Evolutionary conservation across 768 basidiomycete species (phyloP).

Genomic region (Serendipita sp.): DNA sequence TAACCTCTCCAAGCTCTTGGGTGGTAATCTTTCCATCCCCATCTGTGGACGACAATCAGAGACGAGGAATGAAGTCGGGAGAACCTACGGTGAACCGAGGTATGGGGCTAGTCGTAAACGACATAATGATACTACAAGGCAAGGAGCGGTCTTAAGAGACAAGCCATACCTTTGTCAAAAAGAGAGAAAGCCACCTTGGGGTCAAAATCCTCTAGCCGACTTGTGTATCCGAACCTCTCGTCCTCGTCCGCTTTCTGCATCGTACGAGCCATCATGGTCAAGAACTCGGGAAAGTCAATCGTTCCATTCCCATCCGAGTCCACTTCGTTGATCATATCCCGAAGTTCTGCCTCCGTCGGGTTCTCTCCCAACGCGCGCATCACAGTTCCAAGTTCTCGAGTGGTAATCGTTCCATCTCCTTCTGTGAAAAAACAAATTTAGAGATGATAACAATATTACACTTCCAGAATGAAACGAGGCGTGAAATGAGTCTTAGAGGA

Average conservation of each 20-base stretch:
- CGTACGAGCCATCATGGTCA: constrained; percentile 72
- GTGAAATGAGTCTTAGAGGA: no score
- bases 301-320: constrained; percentile 78
- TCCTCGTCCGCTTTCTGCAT: constrained; percentile 79
- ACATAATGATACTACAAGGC: constrained; percentile 4
- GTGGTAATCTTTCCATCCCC: constrained; percentile 89
- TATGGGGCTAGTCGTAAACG: not conserved
- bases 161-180: constrained; percentile 73
- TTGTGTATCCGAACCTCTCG: no score
- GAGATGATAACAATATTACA: not conserved
- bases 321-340: constrained; percentile 93
- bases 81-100: not conserved
- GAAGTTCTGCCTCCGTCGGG: constrained; percentile 78
- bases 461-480: not conserved
- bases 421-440: constrained; percentile 29
- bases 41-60: constrained; percentile 27
- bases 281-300: constrained; percentile 74
- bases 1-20: constrained; percentile 78
- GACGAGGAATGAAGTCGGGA: not conserved
- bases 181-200: constrained; percentile 32
- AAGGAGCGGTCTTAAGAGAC: constrained; percentile 8
- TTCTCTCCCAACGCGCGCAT: constrained; percentile 90
- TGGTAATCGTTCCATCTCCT: constrained; percentile 86
- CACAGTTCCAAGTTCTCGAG: constrained; percentile 77
- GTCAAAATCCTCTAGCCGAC: no score